Percentiles rank a stretch among this genome's conserved stretches.
These are phyloP conservation scores for Colletotrichum neosansevieriae DNA, from an alignment of 2,329 filamentous ascomycete genomes.

Conservation along the genomic window DNA sequence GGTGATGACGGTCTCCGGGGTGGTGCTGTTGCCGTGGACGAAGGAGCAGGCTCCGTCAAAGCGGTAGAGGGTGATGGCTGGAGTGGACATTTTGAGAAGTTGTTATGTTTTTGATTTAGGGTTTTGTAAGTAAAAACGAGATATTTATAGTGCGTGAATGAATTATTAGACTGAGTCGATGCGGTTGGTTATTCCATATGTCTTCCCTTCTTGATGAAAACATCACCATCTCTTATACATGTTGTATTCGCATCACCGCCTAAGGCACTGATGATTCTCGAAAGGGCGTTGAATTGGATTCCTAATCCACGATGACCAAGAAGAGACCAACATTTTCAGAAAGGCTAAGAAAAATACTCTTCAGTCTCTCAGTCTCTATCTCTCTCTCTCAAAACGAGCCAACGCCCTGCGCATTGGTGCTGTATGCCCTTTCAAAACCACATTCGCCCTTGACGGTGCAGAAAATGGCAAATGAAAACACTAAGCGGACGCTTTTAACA, in stretches of 20 bases:
- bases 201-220: no score
- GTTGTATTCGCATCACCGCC: background rate
- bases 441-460: no score
- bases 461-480: background rate
- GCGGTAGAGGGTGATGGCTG: slow-evolving; percentile 46
- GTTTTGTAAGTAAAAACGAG: background rate
- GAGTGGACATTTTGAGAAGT: slow-evolving; percentile 34
- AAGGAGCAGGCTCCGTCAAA: slow-evolving; percentile 48
- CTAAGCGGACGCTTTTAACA: background rate
- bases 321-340: background rate
- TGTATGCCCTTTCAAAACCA: background rate
- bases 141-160: background rate
- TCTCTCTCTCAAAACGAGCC: no score
- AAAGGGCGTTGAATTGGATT: background rate
- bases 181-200: background rate
- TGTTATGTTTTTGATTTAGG: background rate
- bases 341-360: no score
- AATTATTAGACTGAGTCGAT: no score
- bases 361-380: no score
- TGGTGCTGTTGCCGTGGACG: slow-evolving; percentile 21
- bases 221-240: no score
- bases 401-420: background rate
- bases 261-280: background rate
- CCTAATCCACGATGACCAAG: background rate
- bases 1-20: slow-evolving; percentile 25